Base-by-base conservation (phyloP, 2,329 filamentous ascomycete species). In the Xylariomycetidae sp. region DNA sequence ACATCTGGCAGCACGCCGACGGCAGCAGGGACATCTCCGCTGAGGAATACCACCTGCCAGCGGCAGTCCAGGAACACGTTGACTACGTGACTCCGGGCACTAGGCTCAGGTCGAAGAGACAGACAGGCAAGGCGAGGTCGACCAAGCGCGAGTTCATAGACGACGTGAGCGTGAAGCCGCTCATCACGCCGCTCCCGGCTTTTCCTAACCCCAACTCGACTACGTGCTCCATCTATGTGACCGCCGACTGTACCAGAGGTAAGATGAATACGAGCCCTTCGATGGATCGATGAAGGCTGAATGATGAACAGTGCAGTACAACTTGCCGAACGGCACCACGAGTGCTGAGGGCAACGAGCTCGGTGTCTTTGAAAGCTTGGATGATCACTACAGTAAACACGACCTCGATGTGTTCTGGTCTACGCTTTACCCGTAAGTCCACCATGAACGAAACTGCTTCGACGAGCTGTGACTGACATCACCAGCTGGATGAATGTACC, bases 351-450 rank as follows among this genome's bases (percentile, higher is more conserved):
- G 49, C 18, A 51, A 51, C 34, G 37, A 50, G 25, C 44, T 51
- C 11, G 49, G 49, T n/a, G 43, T 51, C n/a, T 51, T 49, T 25
- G 57, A 66, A 38, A 54, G 59, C 13, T 43, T 58, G 14, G 60
- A 63, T 30, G 54, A 54, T 27, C 65, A 63, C 35, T 54, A 57
- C 14, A 56, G 58, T 36, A 51, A 54, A 22, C 19, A 36, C 6
- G 60, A 64, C 34, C 48, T 64, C 25, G 45, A 61, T 27, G 40
- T 48, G 3, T 62, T 57, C 44, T 57, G 58, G 36, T 31, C 28
- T 6, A 42, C 34, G 10, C 40, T 43, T 7, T 48, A 49, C 25
- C 49, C 47, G 23, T 51, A 45, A 6, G 59, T 61, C 10, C 14
- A n/a, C n/a, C n/a, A n/a, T n/a, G n/a, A n/a, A n/a, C n/a, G n/a